Evolutionary conservation across 2,329 filamentous ascomycete species (phyloP).

Genomic region (Cladosporium sp.): DNA sequence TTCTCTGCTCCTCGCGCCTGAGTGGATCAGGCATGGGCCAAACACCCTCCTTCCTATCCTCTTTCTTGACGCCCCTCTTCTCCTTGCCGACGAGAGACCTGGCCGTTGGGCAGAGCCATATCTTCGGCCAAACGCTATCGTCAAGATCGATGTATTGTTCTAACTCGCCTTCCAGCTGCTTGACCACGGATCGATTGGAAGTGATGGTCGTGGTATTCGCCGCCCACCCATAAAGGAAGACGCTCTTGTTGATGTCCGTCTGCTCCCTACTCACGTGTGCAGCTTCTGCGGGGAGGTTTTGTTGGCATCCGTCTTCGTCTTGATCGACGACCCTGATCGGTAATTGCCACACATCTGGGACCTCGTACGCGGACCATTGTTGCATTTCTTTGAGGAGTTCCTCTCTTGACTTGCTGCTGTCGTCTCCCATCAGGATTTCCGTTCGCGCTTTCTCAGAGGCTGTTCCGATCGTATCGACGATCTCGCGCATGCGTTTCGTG

Average conservation of each 20-base stretch:
- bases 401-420: constrained; percentile 29
- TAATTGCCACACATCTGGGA: constrained; percentile 54
- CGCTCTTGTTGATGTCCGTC: constrained; percentile 62
- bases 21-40: constrained; percentile 29
- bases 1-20: constrained; percentile 25
- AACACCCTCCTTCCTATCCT: constrained; percentile 16
- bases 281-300: constrained; percentile 44
- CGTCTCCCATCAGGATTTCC: constrained; percentile 53
- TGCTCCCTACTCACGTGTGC: constrained; percentile 45
- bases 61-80: constrained; percentile 37
- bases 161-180: constrained; percentile 58
- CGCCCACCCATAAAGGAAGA: constrained; percentile 70
- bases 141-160: constrained; percentile 50
- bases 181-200: constrained; percentile 64
- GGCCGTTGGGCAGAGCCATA: constrained; percentile 63
- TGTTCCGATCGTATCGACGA: constrained; percentile 61
- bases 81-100: constrained; percentile 66
- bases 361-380: constrained; percentile 50
- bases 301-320: constrained; percentile 32
- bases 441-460: constrained; percentile 57
- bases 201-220: constrained; percentile 62
- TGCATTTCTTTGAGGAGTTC: constrained; percentile 31
- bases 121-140: constrained; percentile 52
- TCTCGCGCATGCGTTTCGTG: constrained; percentile 61
- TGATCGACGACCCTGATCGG: constrained; percentile 56